Evolutionary conservation across 2,329 filamentous ascomycete genomes (phyloP), one percentile per base, ranked within the genome.

Genomic region (Phyllosticta citribraziliensis): DNA sequence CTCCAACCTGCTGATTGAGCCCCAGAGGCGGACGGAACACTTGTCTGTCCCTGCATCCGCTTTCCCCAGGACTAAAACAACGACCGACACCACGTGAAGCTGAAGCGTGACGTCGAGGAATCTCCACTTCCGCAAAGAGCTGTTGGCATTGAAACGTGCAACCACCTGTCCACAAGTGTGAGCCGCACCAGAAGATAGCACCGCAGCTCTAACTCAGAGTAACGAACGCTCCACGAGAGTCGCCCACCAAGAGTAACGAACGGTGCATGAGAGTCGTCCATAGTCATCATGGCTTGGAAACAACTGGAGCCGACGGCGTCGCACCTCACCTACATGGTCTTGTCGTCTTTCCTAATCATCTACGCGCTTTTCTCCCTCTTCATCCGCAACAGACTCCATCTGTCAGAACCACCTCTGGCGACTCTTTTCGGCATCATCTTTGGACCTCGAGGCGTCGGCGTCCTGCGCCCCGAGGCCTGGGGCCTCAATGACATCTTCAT

Each of bases 331-430:
- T 80, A 79, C 61, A 65, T 79, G 20, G 66, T 76, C 10, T 68
- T 80, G 3, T 75, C 77, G 0, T 68, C 68, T 11, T 80, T 80
- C 65, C 71, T 80, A 19, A 72, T 80, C 58, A 66, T 69, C 30
- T 80, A 80, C 64, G 74, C 75, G 0, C 69, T 80, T 10, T 79
- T 79, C 67, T 74, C 74, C 9, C 68, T 72, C 52, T 74, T 78
- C 65, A 75, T 80, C 62, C 70, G 77, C 40, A 79, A 80, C 62
- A 72, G 76, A 9, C 69, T 80, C 2, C 78, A 80, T 63, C 73
- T 80, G 17, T 78, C 76, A 11, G 78, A 80, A 67, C 78, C 78
- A 4, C 77, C 78, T 5, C 70, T 80, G 20, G 78, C 78, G 14
- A 75, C 78, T 0, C 59, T 79, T 1, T 71, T 78, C 52, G 78